These are phyloP conservation scores for Trifolium pratense DNA, from an alignment of 306 rosid species.

Conservation along the genomic window DNA sequence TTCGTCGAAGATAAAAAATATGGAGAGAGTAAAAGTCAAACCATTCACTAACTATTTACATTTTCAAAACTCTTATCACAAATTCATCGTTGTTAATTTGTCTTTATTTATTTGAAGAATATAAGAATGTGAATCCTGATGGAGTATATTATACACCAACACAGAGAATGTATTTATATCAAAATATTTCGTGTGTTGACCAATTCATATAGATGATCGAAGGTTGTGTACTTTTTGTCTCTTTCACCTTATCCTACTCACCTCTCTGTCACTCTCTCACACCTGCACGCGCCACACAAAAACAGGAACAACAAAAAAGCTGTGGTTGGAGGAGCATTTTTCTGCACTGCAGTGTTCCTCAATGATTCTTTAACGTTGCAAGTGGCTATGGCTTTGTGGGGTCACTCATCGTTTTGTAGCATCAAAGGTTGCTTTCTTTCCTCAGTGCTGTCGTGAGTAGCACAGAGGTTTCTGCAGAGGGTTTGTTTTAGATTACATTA, in stretches of 20 bases:
- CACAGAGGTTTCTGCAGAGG: constrained; percentile 43
- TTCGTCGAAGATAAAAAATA: too few species aligned
- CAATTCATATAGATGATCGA: constrained; percentile 44
- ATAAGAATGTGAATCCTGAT: too few species aligned
- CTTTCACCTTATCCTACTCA: constrained; percentile 40
- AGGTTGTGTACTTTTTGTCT: constrained; percentile 44
- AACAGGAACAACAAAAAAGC: not conserved
- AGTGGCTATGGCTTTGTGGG: too few species aligned
- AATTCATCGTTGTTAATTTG: too few species aligned
- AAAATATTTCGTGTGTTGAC: constrained; percentile 40
- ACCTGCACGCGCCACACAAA: constrained; percentile 34
- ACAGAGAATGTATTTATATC: not conserved
- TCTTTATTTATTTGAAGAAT: too few species aligned
- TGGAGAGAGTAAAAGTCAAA: too few species aligned
- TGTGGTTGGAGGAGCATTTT: not conserved
- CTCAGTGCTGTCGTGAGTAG: constrained; percentile 41
- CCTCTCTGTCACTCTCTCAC: not conserved
- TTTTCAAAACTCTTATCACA: too few species aligned
- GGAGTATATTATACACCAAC: not conserved
- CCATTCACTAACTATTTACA: too few species aligned
- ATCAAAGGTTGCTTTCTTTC: constrained; percentile 50
- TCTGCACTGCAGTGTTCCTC: not conserved
- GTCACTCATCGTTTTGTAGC: constrained; percentile 46
- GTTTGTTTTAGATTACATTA: constrained; percentile 46
- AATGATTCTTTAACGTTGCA: constrained; percentile 20